These are phyloP conservation scores for Pythium dissimile DNA, from an alignment of 352 stramenopile species.

Conservation along the genomic window DNA sequence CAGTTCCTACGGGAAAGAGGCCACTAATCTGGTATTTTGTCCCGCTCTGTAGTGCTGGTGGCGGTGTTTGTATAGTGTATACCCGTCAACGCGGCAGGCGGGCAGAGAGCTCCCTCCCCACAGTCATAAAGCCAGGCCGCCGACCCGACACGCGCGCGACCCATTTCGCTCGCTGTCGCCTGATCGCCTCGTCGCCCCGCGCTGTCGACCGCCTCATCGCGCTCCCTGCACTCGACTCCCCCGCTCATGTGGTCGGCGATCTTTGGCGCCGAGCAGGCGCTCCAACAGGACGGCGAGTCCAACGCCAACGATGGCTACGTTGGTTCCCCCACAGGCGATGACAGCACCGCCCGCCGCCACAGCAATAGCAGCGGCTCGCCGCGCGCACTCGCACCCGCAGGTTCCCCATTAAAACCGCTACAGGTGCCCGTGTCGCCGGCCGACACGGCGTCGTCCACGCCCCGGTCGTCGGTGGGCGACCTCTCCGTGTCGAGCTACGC, in stretches of 20 bases:
- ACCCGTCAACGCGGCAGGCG: neutral
- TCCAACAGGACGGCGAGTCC: slow-evolving; percentile 2
- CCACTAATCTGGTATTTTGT: neutral
- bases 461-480: slow-evolving; percentile 17
- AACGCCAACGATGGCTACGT: neutral
- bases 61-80: no score
- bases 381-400: no score
- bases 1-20: no score
- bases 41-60: neutral
- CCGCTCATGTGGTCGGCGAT: slow-evolving; percentile 29
- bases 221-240: neutral
- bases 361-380: neutral
- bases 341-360: no score
- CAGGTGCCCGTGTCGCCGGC: slow-evolving; percentile 18
- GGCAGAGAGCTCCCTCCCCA: neutral
- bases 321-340: neutral
- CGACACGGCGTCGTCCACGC: slow-evolving; percentile 20
- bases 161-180: neutral
- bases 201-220: neutral
- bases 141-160: neutral
- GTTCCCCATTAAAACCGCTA: slow-evolving; percentile 1
- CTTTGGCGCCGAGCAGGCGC: slow-evolving; percentile 28
- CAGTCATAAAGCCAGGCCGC: neutral
- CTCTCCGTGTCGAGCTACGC: slow-evolving; percentile 5
- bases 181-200: no score